Base-by-base conservation (phyloP, 73 alveolate species). In the Effrenium voratum region DNA sequence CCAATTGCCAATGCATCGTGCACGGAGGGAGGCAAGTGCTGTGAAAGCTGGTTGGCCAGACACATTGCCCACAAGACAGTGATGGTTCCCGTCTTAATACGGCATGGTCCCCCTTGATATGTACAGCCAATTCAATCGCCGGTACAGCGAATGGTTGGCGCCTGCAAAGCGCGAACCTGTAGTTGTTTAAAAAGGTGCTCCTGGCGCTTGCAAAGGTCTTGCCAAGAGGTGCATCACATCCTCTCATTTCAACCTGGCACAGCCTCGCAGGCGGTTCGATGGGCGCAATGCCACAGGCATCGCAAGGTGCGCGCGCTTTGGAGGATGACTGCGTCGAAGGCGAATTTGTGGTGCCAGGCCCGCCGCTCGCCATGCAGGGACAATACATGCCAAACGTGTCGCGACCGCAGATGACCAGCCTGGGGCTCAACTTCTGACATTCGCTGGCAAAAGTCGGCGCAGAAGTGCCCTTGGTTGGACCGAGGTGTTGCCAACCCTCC, bases 351-450 rank as follows among this genome's bases (percentile, higher is more conserved):
- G 72, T 0, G 46, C 38, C 66, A 92, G 98, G 98, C 66, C 98
- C 98, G 32, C 98, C 98, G 30, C 41, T 90, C 46, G 97, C 97
- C 26, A 92, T 92, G 98, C 91, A 72, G 82, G 98, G 98, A 34
- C 98, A 92, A 82, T 92, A 70, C 70, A 92, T 92, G 98, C 98
- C 98, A 13, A 92, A 92, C 83, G 81, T 92, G 22, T 92, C 98
- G 4, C 98, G 98, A 34, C 98, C 98, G 2, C 90, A 92, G 81
- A 92, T 92, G 98, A 92, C 92, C 66, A 70, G 97, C 36, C 19
- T 3, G 83, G n/a, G 15, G 32, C 94, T 60, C 49, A 41, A 63
- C 73, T 2, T 15, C 36, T 76, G 50, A 32, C 8, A 5, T 41
- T 8, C 32, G 83, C 22, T 72, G 16, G 75, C 15, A 60, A 22